Percentiles rank a stretch among this genome's conserved stretches.
These are phyloP conservation scores for Pichia membranifaciens DNA, from an alignment of 805 yeast genomes.

Conservation along the genomic window DNA sequence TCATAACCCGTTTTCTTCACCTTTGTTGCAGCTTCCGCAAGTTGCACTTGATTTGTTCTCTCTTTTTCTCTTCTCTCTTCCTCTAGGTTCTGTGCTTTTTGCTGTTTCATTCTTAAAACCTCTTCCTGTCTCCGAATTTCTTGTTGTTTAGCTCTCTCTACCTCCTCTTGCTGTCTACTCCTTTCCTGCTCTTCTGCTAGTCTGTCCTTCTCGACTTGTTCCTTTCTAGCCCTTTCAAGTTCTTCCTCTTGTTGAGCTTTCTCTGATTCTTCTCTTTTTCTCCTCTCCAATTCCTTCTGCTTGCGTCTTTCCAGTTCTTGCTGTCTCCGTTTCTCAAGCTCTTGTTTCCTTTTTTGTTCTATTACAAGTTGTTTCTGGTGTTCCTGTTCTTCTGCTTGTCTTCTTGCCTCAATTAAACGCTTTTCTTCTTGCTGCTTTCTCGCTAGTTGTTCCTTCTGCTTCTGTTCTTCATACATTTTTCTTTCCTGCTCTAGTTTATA, in stretches of 20 bases:
- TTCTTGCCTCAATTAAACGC: background rate
- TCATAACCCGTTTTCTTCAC: no score
- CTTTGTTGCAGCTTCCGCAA: background rate
- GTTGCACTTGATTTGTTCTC: background rate
- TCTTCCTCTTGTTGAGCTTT: background rate
- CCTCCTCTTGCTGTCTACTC: constrained; percentile 2
- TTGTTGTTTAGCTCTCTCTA: constrained; percentile 1
- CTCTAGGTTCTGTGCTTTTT: constrained; percentile 3
- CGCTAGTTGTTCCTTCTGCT: background rate
- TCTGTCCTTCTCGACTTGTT: background rate
- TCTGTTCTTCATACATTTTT: constrained; percentile 5
- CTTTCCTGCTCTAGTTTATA: constrained; percentile 5
- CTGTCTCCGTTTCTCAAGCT: constrained; percentile 5
- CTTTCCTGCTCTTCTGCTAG: constrained; percentile 3
- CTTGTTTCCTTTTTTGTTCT: constrained; percentile 5
- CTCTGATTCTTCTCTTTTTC: constrained; percentile 4
- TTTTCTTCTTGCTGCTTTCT: background rate
- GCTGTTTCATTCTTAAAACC: background rate
- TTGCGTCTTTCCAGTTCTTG: constrained; percentile 4
- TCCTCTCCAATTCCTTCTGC: constrained; percentile 2
- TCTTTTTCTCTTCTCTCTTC: background rate
- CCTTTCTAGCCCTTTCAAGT: constrained; percentile 1
- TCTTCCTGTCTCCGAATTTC: constrained; percentile 5
- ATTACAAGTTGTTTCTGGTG: background rate
- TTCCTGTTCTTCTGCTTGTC: constrained; percentile 1